These are phyloP conservation scores for Clonostachys byssicola DNA, from an alignment of 2,329 filamentous ascomycete genomes.

Conservation along the genomic window DNA sequence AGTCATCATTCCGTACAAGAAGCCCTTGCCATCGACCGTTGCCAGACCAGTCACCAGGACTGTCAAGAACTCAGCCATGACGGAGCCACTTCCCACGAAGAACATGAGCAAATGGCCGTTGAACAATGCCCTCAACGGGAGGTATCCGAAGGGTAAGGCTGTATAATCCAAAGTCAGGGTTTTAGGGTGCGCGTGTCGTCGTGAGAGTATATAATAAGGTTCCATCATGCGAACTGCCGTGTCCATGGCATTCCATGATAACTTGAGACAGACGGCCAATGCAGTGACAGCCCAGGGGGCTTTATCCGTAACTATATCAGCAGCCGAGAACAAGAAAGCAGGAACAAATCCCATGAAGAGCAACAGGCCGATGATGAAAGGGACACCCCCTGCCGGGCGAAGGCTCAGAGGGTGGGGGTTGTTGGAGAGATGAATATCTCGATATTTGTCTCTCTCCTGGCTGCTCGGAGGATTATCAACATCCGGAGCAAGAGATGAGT, in stretches of 20 bases:
- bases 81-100: constrained; percentile 64
- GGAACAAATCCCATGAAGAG: constrained; percentile 56
- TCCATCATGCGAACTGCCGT: constrained; percentile 69
- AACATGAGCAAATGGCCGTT: constrained; percentile 65
- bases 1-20: constrained; percentile 25
- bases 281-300: constrained; percentile 63
- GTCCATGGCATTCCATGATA: constrained; percentile 66
- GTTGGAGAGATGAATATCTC: constrained; percentile 43
- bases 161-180: constrained; percentile 71
- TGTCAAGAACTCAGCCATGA: constrained; percentile 70
- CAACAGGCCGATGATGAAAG: constrained; percentile 55
- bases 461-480: constrained; percentile 38
- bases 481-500: constrained; percentile 66
- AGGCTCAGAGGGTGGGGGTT: constrained; percentile 70
- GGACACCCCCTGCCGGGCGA: constrained; percentile 52
- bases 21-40: constrained; percentile 59
- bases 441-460: constrained; percentile 39
- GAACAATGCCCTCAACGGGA: constrained; percentile 55
- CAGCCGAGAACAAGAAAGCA: constrained; percentile 55
- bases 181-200: constrained; percentile 59
- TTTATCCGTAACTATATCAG: constrained; percentile 51
- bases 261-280: constrained; percentile 62
- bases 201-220: constrained; percentile 67
- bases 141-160: constrained; percentile 63
- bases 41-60: constrained; percentile 64